Evolutionary conservation across 2,329 filamentous ascomycete genomes (phyloP), one percentile per base, ranked within the genome.

Genomic region (Stemphylium beticola): DNA sequence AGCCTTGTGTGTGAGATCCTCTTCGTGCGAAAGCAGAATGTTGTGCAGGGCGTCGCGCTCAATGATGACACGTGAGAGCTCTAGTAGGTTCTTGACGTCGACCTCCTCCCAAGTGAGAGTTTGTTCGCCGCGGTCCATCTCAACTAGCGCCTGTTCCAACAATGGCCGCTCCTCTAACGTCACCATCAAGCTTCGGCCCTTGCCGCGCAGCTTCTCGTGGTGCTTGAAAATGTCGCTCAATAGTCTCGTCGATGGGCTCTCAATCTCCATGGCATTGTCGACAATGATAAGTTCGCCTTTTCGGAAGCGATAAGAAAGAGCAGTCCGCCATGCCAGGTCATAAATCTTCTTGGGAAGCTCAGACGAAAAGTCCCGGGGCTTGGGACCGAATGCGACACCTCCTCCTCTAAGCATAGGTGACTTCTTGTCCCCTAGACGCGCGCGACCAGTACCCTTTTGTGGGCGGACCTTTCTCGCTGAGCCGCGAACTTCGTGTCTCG

Each of bases 311-410:
- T 96, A 96, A 71, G 90, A 95, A 62, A 99, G 83, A 10, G 95
- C 95, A 38, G 90, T 98, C 72, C 95, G 87, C 91, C 92, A 98
- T 9, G 95, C 95, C 67, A 96, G 83, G 77, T 98, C 93, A 79
- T 99, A 99, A 42, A 96, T 86, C 80, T 98, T 98, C 72, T 84
- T 84, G 67, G 89, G 92, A 50, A 99, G 82, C 14, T 84, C 84
- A 18, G 93, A 96, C 56, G 86, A 85, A 73, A 99, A 99, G 78
- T 98, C 92, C 74, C 95, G 85, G 22, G 93, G 93, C 67, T 93
- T 88, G 24, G 95, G 95, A n/a, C 95, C 95, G 70, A 92, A 91
- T 0, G 87, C 82, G 66, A 96, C 93, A 77, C 92, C 93, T 76
- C 95, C 95, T 61, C 95, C 95, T 58, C 83, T 83, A 37, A 92